A percentile compares a stretch with the other conserved stretches of the same genome.
These are phyloP conservation scores for Fusarium austroafricanum DNA, from an alignment of 2,329 filamentous ascomycete species.

Conservation along the genomic window DNA sequence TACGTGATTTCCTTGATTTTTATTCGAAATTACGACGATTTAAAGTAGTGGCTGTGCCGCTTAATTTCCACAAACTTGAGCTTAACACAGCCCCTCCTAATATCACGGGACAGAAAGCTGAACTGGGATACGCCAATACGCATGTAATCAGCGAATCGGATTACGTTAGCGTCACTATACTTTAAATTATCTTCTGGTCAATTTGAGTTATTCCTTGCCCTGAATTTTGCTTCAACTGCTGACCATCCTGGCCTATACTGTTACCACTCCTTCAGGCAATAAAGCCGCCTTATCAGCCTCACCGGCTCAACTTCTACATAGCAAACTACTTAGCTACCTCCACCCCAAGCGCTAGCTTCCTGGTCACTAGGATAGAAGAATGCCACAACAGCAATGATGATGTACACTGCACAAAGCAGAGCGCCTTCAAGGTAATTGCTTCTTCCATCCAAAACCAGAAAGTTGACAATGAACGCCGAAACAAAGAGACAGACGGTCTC, in stretches of 20 bases:
- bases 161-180: background rate
- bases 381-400: constrained; percentile 74
- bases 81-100: constrained; percentile 20
- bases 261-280: background rate
- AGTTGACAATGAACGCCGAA: constrained; percentile 87
- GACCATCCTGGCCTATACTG: background rate
- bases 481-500: constrained; percentile 90
- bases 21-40: constrained; percentile 10
- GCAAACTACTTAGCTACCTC: constrained; percentile 15
- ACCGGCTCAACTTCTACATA: constrained; percentile 1
- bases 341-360: constrained; percentile 58
- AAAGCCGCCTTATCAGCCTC: constrained; percentile 1
- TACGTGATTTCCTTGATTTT: constrained; percentile 1
- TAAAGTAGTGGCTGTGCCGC: constrained; percentile 33
- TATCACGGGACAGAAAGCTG: constrained; percentile 5
- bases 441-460: constrained; percentile 84
- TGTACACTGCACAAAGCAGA: constrained; percentile 72
- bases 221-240: background rate
- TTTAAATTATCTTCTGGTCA: background rate
- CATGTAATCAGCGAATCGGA: background rate
- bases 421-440: constrained; percentile 89
- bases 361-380: constrained; percentile 71
- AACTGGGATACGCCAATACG: background rate
- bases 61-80: constrained; percentile 18
- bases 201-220: constrained; percentile 1